phyloP scores from a whole-genome alignment of 495 filamentous ascomycete genomes.

The Penicillium longicatenatum region DNA sequence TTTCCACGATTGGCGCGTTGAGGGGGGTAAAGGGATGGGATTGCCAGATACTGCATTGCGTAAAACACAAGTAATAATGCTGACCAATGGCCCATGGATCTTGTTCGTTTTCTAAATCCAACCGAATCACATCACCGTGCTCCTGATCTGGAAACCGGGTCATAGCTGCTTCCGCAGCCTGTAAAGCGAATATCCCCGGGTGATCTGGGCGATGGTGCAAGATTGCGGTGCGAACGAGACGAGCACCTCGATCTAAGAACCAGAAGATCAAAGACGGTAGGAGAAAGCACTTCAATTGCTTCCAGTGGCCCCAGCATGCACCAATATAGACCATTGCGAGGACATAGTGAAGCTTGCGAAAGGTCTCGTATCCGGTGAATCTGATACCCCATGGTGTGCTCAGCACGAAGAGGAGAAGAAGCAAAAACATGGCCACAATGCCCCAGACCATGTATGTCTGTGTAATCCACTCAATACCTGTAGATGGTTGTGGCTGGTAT shows the following conservation, averaged over 20 bases:
- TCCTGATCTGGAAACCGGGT: not conserved
- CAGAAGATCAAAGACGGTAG: slow-evolving; percentile 60
- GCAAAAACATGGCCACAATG: slow-evolving; percentile 60
- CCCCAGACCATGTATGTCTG: slow-evolving; percentile 66
- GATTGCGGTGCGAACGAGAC: slow-evolving; percentile 50
- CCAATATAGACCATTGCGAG: slow-evolving; percentile 67
- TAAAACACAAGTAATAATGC: slow-evolving; percentile 67
- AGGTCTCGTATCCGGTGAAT: slow-evolving; percentile 68
- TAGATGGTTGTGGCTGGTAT: slow-evolving; percentile 64
- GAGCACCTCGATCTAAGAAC: slow-evolving; percentile 54
- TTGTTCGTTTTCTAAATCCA: slow-evolving; percentile 59
- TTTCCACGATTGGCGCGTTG: slow-evolving; percentile 41
- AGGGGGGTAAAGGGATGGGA: slow-evolving; percentile 67
- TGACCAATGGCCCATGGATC: slow-evolving; percentile 61
- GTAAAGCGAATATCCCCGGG: slow-evolving; percentile 43
- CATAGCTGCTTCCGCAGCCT: not conserved
- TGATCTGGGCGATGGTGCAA: slow-evolving; percentile 51
- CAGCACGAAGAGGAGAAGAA: slow-evolving; percentile 55
- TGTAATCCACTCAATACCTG: slow-evolving; percentile 51
- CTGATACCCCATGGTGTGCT: slow-evolving; percentile 56
- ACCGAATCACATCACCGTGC: slow-evolving; percentile 18
- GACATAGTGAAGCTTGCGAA: slow-evolving; percentile 64
- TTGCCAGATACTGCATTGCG: slow-evolving; percentile 62
- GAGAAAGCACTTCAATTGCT: slow-evolving; percentile 60
- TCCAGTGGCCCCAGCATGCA: slow-evolving; percentile 70